A percentile compares a stretch with the other conserved stretches of the same genome.
phyloP scores from a whole-genome alignment of 2,329 filamentous ascomycete genomes.

The Nemania sp. region DNA sequence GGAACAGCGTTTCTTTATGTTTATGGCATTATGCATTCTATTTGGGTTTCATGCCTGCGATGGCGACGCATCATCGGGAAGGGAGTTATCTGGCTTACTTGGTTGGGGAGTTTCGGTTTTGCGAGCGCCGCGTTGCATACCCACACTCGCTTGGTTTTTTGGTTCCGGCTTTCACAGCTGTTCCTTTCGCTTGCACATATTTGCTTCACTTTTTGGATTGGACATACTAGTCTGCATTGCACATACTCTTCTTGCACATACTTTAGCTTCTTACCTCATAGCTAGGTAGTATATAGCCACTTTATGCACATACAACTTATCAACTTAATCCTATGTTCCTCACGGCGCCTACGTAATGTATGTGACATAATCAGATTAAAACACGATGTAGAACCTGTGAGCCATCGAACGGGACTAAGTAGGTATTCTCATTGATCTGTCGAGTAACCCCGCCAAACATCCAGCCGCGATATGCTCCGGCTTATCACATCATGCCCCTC shows the following conservation, averaged over 20 bases:
- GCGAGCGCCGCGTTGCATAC: conserved; percentile 34
- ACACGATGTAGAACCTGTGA: too few species aligned
- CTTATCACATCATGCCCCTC: background rate
- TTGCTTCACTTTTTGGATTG: conserved; percentile 32
- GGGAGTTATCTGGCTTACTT: conserved; percentile 21
- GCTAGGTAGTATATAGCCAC: conserved; percentile 25
- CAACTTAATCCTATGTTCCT: background rate
- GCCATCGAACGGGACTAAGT: too few species aligned
- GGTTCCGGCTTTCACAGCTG: background rate
- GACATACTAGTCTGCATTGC: conserved; percentile 23
- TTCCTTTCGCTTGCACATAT: conserved; percentile 21
- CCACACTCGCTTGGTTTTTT: conserved; percentile 27
- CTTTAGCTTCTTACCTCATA: conserved; percentile 8
- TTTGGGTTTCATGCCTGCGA: conserved; percentile 19
- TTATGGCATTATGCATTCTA: background rate
- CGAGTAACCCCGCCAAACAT: background rate
- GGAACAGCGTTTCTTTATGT: conserved; percentile 17
- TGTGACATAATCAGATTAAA: too few species aligned
- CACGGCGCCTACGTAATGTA: background rate
- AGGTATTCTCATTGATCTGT: too few species aligned
- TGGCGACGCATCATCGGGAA: conserved; percentile 24
- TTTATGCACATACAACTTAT: background rate
- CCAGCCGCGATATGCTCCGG: background rate
- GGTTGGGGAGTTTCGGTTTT: conserved; percentile 26
- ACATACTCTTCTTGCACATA: conserved; percentile 29